Conservation (phyloP, 179 eudicot species). For the Heliamphora pulchella region DNA sequence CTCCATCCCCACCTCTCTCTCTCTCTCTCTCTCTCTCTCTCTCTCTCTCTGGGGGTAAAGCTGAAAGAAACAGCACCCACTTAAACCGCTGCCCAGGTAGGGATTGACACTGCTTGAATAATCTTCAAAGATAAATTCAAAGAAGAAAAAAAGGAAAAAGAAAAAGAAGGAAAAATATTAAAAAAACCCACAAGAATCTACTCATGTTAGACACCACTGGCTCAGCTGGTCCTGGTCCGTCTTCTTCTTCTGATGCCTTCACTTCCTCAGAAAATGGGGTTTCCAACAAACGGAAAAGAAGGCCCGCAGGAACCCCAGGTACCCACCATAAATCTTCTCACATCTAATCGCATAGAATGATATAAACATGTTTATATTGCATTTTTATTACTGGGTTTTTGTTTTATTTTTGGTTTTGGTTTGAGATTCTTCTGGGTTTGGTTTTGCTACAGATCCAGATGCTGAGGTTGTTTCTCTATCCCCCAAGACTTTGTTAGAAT, state of each 20-base stretch:
- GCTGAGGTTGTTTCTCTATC: slow-evolving; percentile 91
- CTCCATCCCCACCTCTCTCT: slow-evolving; percentile 13
- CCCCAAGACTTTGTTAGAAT: slow-evolving; percentile 72
- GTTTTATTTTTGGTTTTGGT: background rate
- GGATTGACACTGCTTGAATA: slow-evolving; percentile 1
- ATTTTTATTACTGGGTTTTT: background rate
- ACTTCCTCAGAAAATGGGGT: slow-evolving; percentile 24
- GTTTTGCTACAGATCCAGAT: slow-evolving; percentile 58
- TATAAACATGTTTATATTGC: background rate
- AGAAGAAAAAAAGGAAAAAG: background rate
- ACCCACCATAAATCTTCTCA: background rate
- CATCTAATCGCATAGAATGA: no score
- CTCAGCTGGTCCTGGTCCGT: slow-evolving; percentile 24
- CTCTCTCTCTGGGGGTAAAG: slow-evolving; percentile 12
- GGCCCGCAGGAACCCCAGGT: slow-evolving; percentile 99
- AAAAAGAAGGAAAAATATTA: background rate
- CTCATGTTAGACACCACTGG: slow-evolving; percentile 36
- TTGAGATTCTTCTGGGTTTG: no score
- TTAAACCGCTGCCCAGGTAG: slow-evolving; percentile 7
- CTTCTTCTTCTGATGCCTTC: slow-evolving; percentile 28
- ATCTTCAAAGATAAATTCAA: background rate
- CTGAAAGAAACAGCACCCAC: slow-evolving; percentile 17
- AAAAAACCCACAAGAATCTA: background rate
- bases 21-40: slow-evolving; percentile 16
- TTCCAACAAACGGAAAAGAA: slow-evolving; percentile 56